phyloP scores from a whole-genome alignment of 441 rosid species.

The Raphanus hybrid region DNA sequence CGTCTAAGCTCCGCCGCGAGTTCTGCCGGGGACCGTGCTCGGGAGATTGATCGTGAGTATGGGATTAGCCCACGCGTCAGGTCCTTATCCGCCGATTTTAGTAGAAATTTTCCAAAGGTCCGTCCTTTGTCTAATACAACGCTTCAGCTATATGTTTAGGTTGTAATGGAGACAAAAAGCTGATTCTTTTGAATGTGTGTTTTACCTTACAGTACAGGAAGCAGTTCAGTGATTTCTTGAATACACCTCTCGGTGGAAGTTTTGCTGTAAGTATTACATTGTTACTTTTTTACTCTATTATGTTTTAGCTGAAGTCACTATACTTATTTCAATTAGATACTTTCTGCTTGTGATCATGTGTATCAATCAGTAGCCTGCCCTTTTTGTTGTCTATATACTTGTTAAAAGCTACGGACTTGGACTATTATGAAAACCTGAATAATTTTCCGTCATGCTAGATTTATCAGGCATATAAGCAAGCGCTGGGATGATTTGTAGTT shows the following conservation, averaged over 20 bases:
- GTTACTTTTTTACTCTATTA: not conserved
- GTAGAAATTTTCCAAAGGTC: slow-evolving; percentile 89
- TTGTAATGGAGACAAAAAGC: no score
- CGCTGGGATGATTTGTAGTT: not conserved
- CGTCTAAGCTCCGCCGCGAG: slow-evolving; percentile 58
- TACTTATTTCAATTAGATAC: no score
- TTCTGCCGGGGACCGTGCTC: slow-evolving; percentile 68
- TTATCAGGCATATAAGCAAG: not conserved
- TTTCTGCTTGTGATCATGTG: no score
- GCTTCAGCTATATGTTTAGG: no score
- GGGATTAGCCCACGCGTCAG: slow-evolving; percentile 73
- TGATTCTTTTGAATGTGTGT: no score
- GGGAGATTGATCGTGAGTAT: slow-evolving; percentile 74
- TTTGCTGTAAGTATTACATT: slow-evolving; percentile 64
- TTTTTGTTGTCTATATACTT: not conserved
- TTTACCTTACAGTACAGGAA: slow-evolving; percentile 97
- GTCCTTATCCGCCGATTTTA: slow-evolving; percentile 63
- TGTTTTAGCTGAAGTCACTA: no score
- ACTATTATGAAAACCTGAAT: not conserved
- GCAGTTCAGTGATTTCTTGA: slow-evolving; percentile 69
- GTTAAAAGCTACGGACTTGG: not conserved
- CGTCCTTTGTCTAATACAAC: no score
- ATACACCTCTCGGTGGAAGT: slow-evolving; percentile 79
- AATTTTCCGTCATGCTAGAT: not conserved
- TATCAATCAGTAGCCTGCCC: not conserved